phyloP scores from a whole-genome alignment of 2,329 filamentous ascomycete genomes.

The Fusarium sp. region DNA sequence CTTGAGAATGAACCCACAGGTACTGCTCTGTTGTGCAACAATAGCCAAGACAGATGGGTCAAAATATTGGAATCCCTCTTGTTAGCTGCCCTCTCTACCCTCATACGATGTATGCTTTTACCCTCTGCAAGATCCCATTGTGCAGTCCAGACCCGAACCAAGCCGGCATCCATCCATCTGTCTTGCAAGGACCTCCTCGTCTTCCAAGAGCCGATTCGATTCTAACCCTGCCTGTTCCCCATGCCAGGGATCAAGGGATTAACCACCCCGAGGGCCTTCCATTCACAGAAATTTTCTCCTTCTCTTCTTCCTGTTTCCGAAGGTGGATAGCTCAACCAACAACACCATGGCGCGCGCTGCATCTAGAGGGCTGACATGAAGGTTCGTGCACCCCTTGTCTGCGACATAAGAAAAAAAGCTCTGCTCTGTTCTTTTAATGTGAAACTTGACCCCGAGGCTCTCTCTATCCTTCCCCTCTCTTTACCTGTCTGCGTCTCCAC shows the following conservation, averaged over 20 bases:
- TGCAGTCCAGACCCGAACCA: background rate
- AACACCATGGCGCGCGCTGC: background rate
- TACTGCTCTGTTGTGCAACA: background rate
- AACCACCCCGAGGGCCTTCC: background rate
- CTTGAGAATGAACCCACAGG: background rate
- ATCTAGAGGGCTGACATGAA: background rate
- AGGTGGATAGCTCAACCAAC: background rate
- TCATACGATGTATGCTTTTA: background rate
- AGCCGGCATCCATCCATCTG: background rate
- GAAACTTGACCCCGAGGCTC: background rate
- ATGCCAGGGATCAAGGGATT: constrained; percentile 27
- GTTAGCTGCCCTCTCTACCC: background rate
- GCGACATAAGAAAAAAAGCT: background rate
- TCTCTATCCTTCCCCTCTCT: background rate
- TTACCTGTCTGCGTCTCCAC: background rate
- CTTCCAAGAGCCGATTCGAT: constrained; percentile 7
- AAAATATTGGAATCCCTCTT: background rate
- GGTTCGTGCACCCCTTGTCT: background rate
- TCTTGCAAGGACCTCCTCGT: constrained; percentile 2
- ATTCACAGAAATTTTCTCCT: background rate
- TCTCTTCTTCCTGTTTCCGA: background rate
- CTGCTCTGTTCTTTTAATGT: background rate
- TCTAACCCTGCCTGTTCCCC: background rate
- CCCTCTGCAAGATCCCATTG: background rate
- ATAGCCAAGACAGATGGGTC: background rate